Conservation (phyloP, 2,329 filamentous ascomycete genomes). For the Colletotrichum cereale region DNA sequence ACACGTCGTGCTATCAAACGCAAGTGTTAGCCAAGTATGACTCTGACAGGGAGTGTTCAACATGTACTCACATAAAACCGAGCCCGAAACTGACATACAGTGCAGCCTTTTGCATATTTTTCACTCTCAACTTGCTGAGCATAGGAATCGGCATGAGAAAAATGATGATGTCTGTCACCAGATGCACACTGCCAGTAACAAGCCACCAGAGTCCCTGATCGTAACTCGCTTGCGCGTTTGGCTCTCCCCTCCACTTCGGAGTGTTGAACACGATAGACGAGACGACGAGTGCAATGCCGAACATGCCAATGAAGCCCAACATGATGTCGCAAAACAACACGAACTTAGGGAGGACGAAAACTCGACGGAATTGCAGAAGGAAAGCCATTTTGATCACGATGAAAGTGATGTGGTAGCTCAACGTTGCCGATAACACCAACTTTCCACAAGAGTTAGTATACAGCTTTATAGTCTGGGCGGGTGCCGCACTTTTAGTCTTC, state of each 20-base stretch:
- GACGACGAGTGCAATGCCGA: constrained; percentile 26
- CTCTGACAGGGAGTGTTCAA: too few relatives aligned
- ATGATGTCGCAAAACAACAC: constrained; percentile 21
- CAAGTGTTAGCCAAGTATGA: neutral
- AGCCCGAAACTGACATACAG: constrained; percentile 34
- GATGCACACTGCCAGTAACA: constrained; percentile 17
- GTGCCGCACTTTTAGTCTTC: neutral
- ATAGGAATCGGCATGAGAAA: constrained; percentile 34
- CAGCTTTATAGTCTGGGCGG: neutral
- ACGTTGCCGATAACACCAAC: constrained; percentile 16
- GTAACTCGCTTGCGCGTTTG: neutral
- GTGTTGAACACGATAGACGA: constrained; percentile 17
- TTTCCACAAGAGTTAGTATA: neutral
- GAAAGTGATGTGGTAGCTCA: constrained; percentile 27
- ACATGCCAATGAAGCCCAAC: constrained; percentile 23
- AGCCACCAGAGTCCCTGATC: constrained; percentile 27
- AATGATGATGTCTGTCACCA: constrained; percentile 34
- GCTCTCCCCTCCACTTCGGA: constrained; percentile 24
- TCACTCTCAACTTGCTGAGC: constrained; percentile 16
- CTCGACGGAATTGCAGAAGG: constrained; percentile 28
- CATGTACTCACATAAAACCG: constrained; percentile 29
- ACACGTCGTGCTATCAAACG: constrained; percentile 9
- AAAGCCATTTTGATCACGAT: constrained; percentile 34
- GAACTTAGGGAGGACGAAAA: constrained; percentile 16
- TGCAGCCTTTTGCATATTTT: constrained; percentile 2